These are phyloP conservation scores for Trichoderma orchidacearum DNA, from an alignment of 495 filamentous ascomycete genomes.

Conservation along the genomic window DNA sequence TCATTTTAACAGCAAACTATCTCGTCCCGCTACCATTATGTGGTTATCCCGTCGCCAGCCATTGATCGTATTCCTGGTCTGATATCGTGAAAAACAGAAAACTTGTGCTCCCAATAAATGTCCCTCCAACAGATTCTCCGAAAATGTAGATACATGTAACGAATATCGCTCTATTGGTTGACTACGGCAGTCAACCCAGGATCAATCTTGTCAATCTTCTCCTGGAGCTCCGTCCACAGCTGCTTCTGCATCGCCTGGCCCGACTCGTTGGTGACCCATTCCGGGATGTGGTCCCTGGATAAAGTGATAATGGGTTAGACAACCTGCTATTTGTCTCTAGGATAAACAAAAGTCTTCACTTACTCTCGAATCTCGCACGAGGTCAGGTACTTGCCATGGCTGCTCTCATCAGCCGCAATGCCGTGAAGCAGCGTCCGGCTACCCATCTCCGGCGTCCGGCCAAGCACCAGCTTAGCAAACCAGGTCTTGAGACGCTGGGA, in stretches of 20 bases:
- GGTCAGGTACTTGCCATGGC: slow-evolving; percentile 4
- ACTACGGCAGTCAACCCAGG: neutral
- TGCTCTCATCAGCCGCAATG: neutral
- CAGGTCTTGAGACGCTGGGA: neutral
- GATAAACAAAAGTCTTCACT: neutral
- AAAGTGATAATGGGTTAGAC: neutral
- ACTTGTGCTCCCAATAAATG: too few species aligned
- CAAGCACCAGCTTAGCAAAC: neutral
- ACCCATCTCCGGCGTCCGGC: neutral
- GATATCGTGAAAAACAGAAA: too few species aligned
- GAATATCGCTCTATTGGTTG: neutral
- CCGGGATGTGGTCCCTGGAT: neutral
- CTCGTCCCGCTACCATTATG: neutral
- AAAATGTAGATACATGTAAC: too few species aligned
- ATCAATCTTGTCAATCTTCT: neutral
- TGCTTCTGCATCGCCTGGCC: neutral
- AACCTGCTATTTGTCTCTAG: neutral
- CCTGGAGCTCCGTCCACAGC: slow-evolving; percentile 2
- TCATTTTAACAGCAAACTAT: neutral
- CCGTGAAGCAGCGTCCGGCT: slow-evolving; percentile 1
- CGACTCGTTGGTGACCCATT: neutral
- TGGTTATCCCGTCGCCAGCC: neutral
- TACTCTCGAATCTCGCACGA: neutral
- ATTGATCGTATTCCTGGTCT: too few species aligned
- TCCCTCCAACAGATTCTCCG: too few species aligned